These are phyloP conservation scores for Kalaharituber pfeilii DNA, from an alignment of 2,329 filamentous ascomycete genomes.

Conservation along the genomic window DNA sequence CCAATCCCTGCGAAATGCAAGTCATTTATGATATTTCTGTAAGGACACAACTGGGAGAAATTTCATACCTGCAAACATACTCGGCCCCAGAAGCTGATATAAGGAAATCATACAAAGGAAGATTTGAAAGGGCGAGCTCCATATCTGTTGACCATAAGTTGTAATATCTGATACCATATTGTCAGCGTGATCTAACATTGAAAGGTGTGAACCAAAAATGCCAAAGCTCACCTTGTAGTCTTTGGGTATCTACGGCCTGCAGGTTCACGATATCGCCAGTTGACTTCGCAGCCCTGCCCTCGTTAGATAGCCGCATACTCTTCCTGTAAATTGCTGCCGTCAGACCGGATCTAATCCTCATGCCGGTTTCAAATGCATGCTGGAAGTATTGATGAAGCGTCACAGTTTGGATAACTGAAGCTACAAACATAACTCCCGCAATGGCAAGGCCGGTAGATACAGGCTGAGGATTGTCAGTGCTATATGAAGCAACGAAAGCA, in stretches of 20 bases:
- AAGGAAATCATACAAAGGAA: conserved; percentile 86
- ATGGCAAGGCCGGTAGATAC: conserved; percentile 72
- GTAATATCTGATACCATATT: conserved; percentile 46
- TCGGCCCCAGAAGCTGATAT: conserved; percentile 84
- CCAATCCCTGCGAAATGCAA: conserved; percentile 84
- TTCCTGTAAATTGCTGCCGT: conserved; percentile 88
- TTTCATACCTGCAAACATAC: too few relatives aligned
- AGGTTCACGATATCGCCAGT: conserved; percentile 98
- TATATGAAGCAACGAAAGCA: conserved; percentile 64
- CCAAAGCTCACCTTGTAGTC: conserved; percentile 42
- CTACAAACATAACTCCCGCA: conserved; percentile 76
- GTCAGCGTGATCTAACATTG: conserved; percentile 3
- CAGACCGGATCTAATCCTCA: conserved; percentile 85
- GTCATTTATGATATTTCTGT: too few relatives aligned
- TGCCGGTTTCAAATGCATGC: conserved; percentile 80
- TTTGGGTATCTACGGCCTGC: conserved; percentile 96
- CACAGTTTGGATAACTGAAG: conserved; percentile 70
- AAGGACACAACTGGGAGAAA: too few relatives aligned
- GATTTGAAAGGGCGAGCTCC: conserved; percentile 96
- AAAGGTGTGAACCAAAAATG: not conserved
- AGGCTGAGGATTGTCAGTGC: conserved; percentile 47
- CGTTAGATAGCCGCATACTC: conserved; percentile 75
- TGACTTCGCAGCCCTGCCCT: conserved; percentile 71
- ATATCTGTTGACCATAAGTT: conserved; percentile 86
- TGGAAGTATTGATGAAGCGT: conserved; percentile 98